Conservation (phyloP, 2,329 filamentous ascomycete genomes). For the Bipolaris victoriae region DNA sequence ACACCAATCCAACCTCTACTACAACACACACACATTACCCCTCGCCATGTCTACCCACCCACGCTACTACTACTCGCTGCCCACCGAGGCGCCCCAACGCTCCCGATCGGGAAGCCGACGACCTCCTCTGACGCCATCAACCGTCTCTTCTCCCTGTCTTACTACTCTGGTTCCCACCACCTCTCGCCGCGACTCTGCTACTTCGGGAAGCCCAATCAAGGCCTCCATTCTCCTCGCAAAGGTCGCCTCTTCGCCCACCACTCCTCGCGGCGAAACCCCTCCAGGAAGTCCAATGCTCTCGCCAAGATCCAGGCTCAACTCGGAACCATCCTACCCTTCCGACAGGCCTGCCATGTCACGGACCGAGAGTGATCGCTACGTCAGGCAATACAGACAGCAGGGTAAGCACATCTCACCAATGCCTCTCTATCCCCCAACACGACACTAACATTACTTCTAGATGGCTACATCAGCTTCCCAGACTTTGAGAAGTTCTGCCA, state of each 20-base stretch:
- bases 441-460: constrained; percentile 36
- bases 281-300: constrained; percentile 39
- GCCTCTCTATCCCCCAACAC: not conserved
- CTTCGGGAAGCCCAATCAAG: constrained; percentile 50
- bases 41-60: constrained; percentile 44
- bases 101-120: constrained; percentile 48
- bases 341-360: constrained; percentile 45
- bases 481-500: constrained; percentile 71
- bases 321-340: constrained; percentile 33
- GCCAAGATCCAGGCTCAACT: constrained; percentile 36
- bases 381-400: constrained; percentile 46
- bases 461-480: constrained; percentile 74
- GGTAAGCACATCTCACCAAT: constrained; percentile 35
- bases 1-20: too few species aligned
- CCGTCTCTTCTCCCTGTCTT: constrained; percentile 54
- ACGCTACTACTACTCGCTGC: constrained; percentile 49
- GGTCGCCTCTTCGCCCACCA: constrained; percentile 52
- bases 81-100: constrained; percentile 44
- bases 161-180: constrained; percentile 50
- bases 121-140: constrained; percentile 54
- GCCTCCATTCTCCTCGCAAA: constrained; percentile 53
- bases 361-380: constrained; percentile 48
- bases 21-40: constrained; percentile 5
- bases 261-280: constrained; percentile 47
- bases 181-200: constrained; percentile 49